Conservation (phyloP, 192 early-diverging fungal species). For the Funneliformis mosseae region DNA sequence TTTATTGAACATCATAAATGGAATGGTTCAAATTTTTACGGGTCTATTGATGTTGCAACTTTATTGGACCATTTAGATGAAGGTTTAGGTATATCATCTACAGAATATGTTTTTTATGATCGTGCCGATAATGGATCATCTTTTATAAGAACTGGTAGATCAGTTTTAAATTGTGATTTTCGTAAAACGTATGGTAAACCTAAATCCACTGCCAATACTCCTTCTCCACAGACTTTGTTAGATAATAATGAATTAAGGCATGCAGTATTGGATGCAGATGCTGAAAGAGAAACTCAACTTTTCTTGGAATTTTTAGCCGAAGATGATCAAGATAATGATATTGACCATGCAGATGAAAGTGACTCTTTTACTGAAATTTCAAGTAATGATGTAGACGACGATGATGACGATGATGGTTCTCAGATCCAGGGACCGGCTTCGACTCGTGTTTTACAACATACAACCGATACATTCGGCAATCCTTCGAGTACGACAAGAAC, state of each 20-base stretch:
- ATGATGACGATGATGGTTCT: neutral
- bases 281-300: neutral
- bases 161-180: neutral
- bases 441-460: neutral
- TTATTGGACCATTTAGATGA: neutral
- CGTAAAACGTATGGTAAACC: neutral
- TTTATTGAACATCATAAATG: conserved; percentile 1
- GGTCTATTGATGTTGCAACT: neutral
- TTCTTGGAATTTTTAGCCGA: neutral
- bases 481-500: neutral
- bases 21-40: neutral
- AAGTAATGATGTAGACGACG: neutral
- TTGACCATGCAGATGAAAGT: neutral
- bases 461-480: neutral
- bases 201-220: too few species aligned
- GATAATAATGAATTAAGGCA: neutral
- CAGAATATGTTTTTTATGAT: neutral
- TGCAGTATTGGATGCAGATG: neutral
- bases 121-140: neutral
- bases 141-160: neutral
- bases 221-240: too few species aligned
- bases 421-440: neutral
- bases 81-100: neutral
- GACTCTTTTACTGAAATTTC: neutral
- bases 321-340: neutral